These are phyloP conservation scores for Cryptosporidium ryanae DNA, from an alignment of 169 alveolate species.

Conservation along the genomic window DNA sequence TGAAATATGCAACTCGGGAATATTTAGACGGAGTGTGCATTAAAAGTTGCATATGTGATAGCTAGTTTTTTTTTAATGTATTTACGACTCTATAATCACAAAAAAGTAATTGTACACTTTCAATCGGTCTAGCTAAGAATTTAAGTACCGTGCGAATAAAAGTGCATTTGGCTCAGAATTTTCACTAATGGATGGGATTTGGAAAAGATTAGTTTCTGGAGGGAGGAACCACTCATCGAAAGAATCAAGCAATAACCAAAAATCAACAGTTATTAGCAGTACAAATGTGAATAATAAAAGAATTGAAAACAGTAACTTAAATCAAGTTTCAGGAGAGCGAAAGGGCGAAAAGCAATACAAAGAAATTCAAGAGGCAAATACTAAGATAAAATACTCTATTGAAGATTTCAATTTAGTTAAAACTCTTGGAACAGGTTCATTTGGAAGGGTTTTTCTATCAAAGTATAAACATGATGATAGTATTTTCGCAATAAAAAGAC, in stretches of 20 bases:
- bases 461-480: constrained; percentile 77
- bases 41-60: constrained; percentile 3
- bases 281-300: not conserved
- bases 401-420: constrained; percentile 73
- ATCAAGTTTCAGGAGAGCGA: not conserved
- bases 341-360: not conserved
- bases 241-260: constrained; percentile 23
- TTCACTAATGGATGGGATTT: constrained; percentile 66
- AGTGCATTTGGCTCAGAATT: not conserved
- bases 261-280: constrained; percentile 11
- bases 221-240: constrained; percentile 61
- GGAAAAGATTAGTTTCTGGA: constrained; percentile 74
- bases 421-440: constrained; percentile 87
- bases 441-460: constrained; percentile 94
- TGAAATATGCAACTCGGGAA: constrained; percentile 11
- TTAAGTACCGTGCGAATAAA: constrained; percentile 14
- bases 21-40: constrained; percentile 72
- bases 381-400: constrained; percentile 40
- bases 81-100: not conserved
- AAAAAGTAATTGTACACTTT: constrained; percentile 7
- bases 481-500: constrained; percentile 83
- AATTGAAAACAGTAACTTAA: not conserved
- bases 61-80: constrained; percentile 15
- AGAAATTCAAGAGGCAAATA: constrained; percentile 10
- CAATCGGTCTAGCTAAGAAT: not conserved